Conservation (phyloP, 306 rosid genomes). For the Urtica urens region DNA sequence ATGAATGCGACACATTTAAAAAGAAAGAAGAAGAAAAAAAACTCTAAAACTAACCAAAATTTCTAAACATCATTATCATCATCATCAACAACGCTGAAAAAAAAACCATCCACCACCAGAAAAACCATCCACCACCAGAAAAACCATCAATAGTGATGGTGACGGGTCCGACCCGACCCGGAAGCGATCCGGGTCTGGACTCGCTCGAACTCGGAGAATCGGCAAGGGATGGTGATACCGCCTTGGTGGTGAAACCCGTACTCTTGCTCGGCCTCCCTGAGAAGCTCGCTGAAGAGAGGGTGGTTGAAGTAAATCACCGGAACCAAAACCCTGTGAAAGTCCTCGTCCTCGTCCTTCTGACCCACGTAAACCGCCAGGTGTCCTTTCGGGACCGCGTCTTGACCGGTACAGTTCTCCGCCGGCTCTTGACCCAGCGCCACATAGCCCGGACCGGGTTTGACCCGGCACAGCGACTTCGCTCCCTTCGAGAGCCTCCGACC, state of each 20-base stretch:
- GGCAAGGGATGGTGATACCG: slow-evolving; percentile 83
- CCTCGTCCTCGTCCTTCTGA: slow-evolving; percentile 66
- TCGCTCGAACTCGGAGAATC: slow-evolving; percentile 51
- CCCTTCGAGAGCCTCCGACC: slow-evolving; percentile 36
- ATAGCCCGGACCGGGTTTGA: slow-evolving; percentile 31
- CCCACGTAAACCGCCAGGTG: slow-evolving; percentile 84
- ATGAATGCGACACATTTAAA: slow-evolving; percentile 8
- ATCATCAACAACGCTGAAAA: slow-evolving; percentile 12
- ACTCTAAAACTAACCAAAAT: slow-evolving; percentile 1
- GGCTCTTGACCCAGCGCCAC: slow-evolving; percentile 27
- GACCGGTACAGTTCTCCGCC: neutral
- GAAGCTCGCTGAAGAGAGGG: slow-evolving; percentile 60
- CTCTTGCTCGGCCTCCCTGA: slow-evolving; percentile 62
- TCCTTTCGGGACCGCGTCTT: slow-evolving; percentile 57
- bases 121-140: neutral
- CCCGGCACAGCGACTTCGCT: slow-evolving; percentile 36
- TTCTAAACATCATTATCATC: slow-evolving; percentile 10
- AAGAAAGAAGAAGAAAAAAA: neutral
- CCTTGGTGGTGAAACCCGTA: slow-evolving; percentile 72
- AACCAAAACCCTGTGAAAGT: slow-evolving; percentile 59
- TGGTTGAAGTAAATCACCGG: slow-evolving; percentile 89
- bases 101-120: neutral
- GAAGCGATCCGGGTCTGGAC: slow-evolving; percentile 64
- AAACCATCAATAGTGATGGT: slow-evolving; percentile 14
- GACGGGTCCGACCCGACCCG: slow-evolving; percentile 40